Percentiles rank a stretch among this genome's conserved stretches.
Evolutionary conservation across 2,329 filamentous ascomycete genomes (phyloP).

Genomic region (Hymenoscyphus albidus): DNA sequence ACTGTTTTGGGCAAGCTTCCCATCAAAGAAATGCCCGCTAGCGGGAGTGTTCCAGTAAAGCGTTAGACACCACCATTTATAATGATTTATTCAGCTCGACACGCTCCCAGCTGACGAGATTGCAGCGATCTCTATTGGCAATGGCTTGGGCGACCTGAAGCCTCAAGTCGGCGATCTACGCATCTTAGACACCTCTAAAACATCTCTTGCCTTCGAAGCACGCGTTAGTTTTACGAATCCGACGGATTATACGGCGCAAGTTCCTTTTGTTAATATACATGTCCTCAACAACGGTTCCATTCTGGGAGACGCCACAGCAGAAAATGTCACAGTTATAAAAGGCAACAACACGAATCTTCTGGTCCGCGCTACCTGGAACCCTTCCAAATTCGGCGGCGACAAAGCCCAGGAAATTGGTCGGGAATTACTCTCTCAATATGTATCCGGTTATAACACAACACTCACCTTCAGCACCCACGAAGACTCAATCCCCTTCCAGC

Average conservation of each 20-base stretch:
- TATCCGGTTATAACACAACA: slow-evolving; percentile 83
- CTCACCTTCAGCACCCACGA: slow-evolving; percentile 70
- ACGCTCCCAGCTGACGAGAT: slow-evolving; percentile 34
- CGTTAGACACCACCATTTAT: slow-evolving; percentile 66
- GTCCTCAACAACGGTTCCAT: slow-evolving; percentile 69
- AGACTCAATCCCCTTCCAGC: slow-evolving; percentile 69
- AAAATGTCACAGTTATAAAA: slow-evolving; percentile 57
- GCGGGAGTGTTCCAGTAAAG: slow-evolving; percentile 86
- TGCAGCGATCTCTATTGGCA: slow-evolving; percentile 56
- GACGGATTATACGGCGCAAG: slow-evolving; percentile 73
- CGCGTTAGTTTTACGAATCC: slow-evolving; percentile 84
- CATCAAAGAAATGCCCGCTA: slow-evolving; percentile 77
- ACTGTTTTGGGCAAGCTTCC: slow-evolving; percentile 79
- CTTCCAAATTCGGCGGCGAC: slow-evolving; percentile 57
- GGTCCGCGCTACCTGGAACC: slow-evolving; percentile 72
- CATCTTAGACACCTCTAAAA: slow-evolving; percentile 67
- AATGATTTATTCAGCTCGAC: slow-evolving; percentile 32
- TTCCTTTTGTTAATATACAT: slow-evolving; percentile 79
- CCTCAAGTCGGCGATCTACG: slow-evolving; percentile 69
- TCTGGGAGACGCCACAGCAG: slow-evolving; percentile 70
- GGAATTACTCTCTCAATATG: slow-evolving; percentile 76
- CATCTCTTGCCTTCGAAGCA: slow-evolving; percentile 67
- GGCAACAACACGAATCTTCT: slow-evolving; percentile 70
- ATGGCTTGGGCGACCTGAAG: slow-evolving; percentile 42
- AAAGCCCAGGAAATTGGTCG: slow-evolving; percentile 59